Evolutionary conservation across 2,329 filamentous ascomycete species (phyloP).

Genomic region (Zymoseptoria passerinii): DNA sequence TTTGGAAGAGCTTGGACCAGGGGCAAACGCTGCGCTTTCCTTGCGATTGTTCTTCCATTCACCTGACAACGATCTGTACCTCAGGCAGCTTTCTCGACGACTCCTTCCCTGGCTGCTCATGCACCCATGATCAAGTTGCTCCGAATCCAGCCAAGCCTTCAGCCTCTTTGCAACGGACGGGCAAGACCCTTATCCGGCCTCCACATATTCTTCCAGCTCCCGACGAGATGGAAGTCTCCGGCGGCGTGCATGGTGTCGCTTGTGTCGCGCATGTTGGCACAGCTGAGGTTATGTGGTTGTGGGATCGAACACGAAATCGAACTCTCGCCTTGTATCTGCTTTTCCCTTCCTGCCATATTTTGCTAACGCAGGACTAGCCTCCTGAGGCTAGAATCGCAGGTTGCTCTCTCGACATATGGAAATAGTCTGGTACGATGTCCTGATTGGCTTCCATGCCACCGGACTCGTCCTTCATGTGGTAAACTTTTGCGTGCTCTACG

Average conservation of each 20-base stretch:
- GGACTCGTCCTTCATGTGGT: neutral
- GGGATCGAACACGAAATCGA: neutral
- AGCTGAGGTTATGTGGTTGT: neutral
- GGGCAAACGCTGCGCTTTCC: neutral
- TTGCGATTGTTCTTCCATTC: neutral
- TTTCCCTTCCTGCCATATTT: neutral
- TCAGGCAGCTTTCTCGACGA: neutral
- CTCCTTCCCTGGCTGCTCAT: too few species aligned
- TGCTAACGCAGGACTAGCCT: neutral
- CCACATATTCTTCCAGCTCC: neutral
- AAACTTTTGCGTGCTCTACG: neutral
- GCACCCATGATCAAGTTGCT: neutral
- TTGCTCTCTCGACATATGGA: neutral
- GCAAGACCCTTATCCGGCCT: neutral
- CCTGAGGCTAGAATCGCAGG: neutral
- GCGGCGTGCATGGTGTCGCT: neutral
- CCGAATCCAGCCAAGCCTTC: neutral
- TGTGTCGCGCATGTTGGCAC: neutral
- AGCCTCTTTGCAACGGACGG: too few species aligned
- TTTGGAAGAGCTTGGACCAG: neutral
- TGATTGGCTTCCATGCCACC: neutral
- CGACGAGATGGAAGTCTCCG: neutral
- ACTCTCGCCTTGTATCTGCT: neutral
- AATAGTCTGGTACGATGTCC: neutral
- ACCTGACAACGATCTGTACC: neutral